Evolutionary conservation across 805 yeast species (phyloP), one percentile per base, ranked within the genome.

Genomic region (Lachancea mirantina): DNA sequence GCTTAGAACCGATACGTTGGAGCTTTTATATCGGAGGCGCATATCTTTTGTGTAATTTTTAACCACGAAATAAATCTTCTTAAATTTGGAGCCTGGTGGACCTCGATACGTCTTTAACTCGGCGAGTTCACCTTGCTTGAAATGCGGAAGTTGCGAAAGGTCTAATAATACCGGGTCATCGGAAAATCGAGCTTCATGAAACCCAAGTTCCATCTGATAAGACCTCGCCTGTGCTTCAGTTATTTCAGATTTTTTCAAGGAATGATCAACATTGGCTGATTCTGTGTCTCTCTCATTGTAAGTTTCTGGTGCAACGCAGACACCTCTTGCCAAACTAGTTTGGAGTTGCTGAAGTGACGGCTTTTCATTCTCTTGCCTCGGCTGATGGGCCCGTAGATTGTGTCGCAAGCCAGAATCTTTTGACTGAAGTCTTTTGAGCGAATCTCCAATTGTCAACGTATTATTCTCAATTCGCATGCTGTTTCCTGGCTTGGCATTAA

Each of bases 51-150:
- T 61, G 46, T 55, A 48, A 16, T 55, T 57, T 27, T 56, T 62
- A 13, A 73, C 66, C 1, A 64, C 55, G 44, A 74, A 73, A 38
- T 61, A 65, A 3, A 69, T 50, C 35, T 60, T 67, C 42, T 57
- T 67, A 40, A 50, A 52, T 30, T 32, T 34, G 19, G 35, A 15
- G 13, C 27, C 49, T 8, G 50, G 46, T 25, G 34, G 35, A 25
- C 47, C 49, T 31, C 59, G 63, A 18, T 70, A 64, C 19, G 77
- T 67, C 41, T 65, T 70, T 26, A 82, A 47, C 52, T 84, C 94
- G 14, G 84, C 88, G 6, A 84, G 57, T 47, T 81, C 84, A 11
- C 94, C 95, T n/a, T 68, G 75, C 34, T 64, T 62, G 1, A 83
- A 72, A 1, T 79, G 81, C 0, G 84, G 80, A 0, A 84, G 42